A percentile compares a stretch with the other conserved stretches of the same genome.
Evolutionary conservation across 805 yeast genomes (phyloP).

Genomic region (Metschnikowia baotianmanensis): DNA sequence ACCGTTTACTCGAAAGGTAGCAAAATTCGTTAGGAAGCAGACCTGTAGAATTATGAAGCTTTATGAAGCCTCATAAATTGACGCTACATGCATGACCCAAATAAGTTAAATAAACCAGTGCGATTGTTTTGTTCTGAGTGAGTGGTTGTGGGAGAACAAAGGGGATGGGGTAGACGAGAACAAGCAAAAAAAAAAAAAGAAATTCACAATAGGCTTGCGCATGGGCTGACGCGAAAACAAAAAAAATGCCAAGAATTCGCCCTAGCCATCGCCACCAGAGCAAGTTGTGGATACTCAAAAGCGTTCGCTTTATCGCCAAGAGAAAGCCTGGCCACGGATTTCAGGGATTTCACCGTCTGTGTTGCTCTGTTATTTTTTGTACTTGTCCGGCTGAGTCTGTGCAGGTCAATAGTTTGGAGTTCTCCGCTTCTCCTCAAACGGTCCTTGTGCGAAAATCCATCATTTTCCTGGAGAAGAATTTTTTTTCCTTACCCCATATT

Average conservation of each 20-base stretch:
- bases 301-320: background rate
- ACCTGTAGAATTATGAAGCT: too few relatives aligned
- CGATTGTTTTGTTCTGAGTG: background rate
- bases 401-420: constrained; percentile 11
- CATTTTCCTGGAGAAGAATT: constrained; percentile 18
- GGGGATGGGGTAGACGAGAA: background rate
- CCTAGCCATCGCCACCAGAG: too few relatives aligned
- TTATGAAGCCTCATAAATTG: too few relatives aligned
- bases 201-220: background rate
- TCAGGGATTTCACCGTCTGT: background rate
- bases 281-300: background rate
- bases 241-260: background rate
- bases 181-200: background rate
- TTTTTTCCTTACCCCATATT: constrained; percentile 20
- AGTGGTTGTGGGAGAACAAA: background rate
- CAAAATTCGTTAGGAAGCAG: too few relatives aligned
- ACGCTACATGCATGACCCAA: too few relatives aligned
- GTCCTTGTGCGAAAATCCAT: constrained; percentile 16
- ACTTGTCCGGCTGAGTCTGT: constrained; percentile 1
- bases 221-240: background rate
- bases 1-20: too few relatives aligned
- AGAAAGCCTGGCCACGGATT: background rate
- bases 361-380: background rate
- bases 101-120: too few relatives aligned
- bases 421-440: constrained; percentile 22